A percentile compares a stretch with the other conserved stretches of the same genome.
Conservation (phyloP, 768 basidiomycete genomes). For the Leccinum variicolor region DNA sequence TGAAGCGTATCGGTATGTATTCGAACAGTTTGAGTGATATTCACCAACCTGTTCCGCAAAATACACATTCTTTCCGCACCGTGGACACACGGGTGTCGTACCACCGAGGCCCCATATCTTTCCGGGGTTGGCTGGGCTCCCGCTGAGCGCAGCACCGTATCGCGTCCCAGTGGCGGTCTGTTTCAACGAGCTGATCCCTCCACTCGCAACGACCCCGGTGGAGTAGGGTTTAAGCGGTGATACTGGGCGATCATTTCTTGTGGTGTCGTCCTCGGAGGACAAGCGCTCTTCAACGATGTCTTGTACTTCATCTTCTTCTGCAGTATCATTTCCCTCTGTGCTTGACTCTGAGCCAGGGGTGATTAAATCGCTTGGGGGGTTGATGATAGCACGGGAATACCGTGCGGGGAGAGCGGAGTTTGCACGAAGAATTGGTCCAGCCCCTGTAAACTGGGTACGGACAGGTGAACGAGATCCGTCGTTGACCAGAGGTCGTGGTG, state of each 20-base stretch:
- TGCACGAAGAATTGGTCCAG: slow-evolving; percentile 37
- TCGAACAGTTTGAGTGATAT: not conserved
- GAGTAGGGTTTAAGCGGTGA: slow-evolving; percentile 24
- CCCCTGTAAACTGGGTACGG: slow-evolving; percentile 26
- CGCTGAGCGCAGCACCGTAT: slow-evolving; percentile 56
- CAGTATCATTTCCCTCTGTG: slow-evolving; percentile 27
- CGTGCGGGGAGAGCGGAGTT: slow-evolving; percentile 41
- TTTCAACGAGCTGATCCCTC: slow-evolving; percentile 29
- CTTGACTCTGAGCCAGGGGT: slow-evolving; percentile 5
- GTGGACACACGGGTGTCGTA: slow-evolving; percentile 60
- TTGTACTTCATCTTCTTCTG: slow-evolving; percentile 23
- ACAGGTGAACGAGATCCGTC: slow-evolving; percentile 27
- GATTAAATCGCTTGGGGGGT: slow-evolving; percentile 11
- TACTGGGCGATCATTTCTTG: slow-evolving; percentile 34
- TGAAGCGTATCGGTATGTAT: slow-evolving; percentile 4
- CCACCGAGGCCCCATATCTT: slow-evolving; percentile 50
- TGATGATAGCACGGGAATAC: slow-evolving; percentile 22
- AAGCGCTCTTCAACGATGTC: slow-evolving; percentile 28
- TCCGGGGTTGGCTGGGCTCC: slow-evolving; percentile 39
- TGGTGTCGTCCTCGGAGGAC: slow-evolving; percentile 30
- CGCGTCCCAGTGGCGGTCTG: slow-evolving; percentile 60
- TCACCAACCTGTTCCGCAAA: slow-evolving; percentile 74
- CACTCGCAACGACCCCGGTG: slow-evolving; percentile 16
- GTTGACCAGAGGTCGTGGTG: slow-evolving; percentile 9
- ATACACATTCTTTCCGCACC: slow-evolving; percentile 74